Conservation (phyloP, 768 basidiomycete species). For the Mycena vulgaris region DNA sequence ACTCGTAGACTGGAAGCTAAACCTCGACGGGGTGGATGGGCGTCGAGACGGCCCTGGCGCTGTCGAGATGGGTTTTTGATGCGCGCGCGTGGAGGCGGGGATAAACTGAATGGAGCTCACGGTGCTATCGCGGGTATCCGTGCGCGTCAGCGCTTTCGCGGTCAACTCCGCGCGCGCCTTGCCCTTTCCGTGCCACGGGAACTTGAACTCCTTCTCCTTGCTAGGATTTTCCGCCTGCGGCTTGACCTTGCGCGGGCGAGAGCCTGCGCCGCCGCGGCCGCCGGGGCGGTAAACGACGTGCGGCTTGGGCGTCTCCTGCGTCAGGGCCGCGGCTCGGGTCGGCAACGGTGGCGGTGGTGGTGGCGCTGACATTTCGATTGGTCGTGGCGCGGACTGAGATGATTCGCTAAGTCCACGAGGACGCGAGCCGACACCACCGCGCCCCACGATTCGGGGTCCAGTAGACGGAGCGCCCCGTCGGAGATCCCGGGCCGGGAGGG, state of each 20-base stretch:
- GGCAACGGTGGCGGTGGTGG: not conserved
- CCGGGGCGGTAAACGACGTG: constrained; percentile 13
- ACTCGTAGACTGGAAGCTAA: not conserved
- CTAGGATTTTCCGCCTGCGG: not conserved
- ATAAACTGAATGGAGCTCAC: constrained; percentile 12
- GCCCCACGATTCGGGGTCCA: constrained; percentile 17
- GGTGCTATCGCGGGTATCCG: constrained; percentile 12
- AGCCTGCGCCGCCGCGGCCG: constrained; percentile 32
- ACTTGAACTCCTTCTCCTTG: constrained; percentile 6
- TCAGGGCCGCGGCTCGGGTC: not conserved
- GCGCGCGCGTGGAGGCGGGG: not conserved
- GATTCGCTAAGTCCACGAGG: constrained; percentile 13
- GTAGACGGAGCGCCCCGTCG: not conserved
- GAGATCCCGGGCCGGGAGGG: not conserved
- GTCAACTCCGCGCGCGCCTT: not conserved
- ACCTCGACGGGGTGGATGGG: not conserved
- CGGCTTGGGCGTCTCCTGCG: constrained; percentile 1
- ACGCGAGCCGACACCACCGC: constrained; percentile 27
- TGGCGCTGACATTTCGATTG: not conserved
- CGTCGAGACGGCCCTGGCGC: not conserved
- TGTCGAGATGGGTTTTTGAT: not conserved
- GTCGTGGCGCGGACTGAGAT: not conserved
- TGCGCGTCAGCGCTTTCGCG: constrained; percentile 11
- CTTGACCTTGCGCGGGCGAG: constrained; percentile 23
- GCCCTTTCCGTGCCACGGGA: constrained; percentile 28